Evolutionary conservation across 2,329 filamentous ascomycete genomes (phyloP).

Genomic region (Pseudodiploospora longispora): DNA sequence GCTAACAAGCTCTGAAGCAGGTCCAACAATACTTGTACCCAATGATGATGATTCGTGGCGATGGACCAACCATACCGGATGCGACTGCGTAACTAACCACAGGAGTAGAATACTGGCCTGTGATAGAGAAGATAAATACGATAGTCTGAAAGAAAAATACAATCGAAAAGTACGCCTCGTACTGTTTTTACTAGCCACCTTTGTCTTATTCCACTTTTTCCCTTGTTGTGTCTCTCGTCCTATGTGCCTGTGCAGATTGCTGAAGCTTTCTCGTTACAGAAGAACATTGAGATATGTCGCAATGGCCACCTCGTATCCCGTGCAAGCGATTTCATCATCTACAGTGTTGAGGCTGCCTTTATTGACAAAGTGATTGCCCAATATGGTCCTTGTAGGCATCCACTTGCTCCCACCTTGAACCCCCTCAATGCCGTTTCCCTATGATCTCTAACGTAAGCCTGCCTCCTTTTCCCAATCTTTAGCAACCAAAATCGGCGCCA

Average conservation of each 20-base stretch:
- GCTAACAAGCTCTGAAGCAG: no score
- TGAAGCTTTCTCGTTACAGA: conserved; percentile 47
- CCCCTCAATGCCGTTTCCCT: conserved; percentile 1
- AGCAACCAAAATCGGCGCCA: conserved; percentile 92
- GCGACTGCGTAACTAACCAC: conserved; percentile 20
- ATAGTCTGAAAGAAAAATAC: conserved; percentile 74
- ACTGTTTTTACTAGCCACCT: conserved; percentile 1
- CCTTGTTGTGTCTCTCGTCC: conserved; percentile 12
- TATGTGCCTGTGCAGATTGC: conserved; percentile 24
- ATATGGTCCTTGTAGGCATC: conserved; percentile 76
- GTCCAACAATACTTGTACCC: no score
- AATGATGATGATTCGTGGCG: no score
- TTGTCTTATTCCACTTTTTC: not conserved
- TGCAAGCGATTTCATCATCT: conserved; percentile 96
- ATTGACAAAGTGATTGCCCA: conserved; percentile 81
- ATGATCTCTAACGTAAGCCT: conserved; percentile 4
- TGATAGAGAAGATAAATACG: conserved; percentile 84
- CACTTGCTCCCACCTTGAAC: conserved; percentile 1
- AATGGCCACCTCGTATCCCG: conserved; percentile 96
- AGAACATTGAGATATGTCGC: conserved; percentile 75
- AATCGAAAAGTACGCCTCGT: conserved; percentile 64
- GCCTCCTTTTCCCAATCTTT: conserved; percentile 28
- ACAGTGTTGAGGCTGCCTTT: conserved; percentile 90
- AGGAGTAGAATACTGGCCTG: conserved; percentile 78
- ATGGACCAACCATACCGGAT: no score